Percentiles rank a stretch among this genome's conserved stretches.
phyloP scores from a whole-genome alignment of 352 stramenopile genomes.

The Phytophthora hibernalis region DNA sequence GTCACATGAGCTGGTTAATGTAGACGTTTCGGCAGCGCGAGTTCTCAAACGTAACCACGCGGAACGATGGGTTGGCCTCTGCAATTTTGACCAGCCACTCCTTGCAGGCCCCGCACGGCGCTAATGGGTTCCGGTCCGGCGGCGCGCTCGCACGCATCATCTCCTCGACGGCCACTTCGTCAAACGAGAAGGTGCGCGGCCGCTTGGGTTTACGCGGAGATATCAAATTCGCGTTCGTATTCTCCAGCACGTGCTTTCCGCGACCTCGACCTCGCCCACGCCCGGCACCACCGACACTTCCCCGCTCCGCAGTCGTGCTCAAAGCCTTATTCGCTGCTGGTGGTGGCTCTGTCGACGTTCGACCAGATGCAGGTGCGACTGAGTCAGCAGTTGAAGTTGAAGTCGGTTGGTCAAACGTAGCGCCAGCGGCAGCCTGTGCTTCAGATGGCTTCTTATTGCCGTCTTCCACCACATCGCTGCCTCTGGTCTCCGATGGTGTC shows the following conservation, averaged over 20 bases:
- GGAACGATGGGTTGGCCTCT: constrained; percentile 97
- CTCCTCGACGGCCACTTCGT: constrained; percentile 66
- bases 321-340: background rate
- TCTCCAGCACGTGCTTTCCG: constrained; percentile 36
- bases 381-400: constrained; percentile 35
- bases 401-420: constrained; percentile 32
- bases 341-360: constrained; percentile 9
- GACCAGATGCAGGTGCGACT: constrained; percentile 12
- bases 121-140: constrained; percentile 95
- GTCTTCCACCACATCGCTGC: constrained; percentile 9
- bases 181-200: constrained; percentile 82
- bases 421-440: background rate
- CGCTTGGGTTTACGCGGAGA: constrained; percentile 79
- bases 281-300: background rate
- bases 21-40: constrained; percentile 93
- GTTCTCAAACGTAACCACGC: constrained; percentile 97
- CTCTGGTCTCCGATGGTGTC: constrained; percentile 10
- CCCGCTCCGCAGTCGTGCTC: background rate
- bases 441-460: constrained; percentile 28
- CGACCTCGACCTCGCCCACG: constrained; percentile 13
- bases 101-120: constrained; percentile 98
- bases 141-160: constrained; percentile 41
- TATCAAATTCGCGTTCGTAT: constrained; percentile 39
- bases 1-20: constrained; percentile 80
- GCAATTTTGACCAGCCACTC: constrained; percentile 99